These are phyloP conservation scores for Francoa sonchifolia DNA, from an alignment of 441 rosid species.

Conservation along the genomic window DNA sequence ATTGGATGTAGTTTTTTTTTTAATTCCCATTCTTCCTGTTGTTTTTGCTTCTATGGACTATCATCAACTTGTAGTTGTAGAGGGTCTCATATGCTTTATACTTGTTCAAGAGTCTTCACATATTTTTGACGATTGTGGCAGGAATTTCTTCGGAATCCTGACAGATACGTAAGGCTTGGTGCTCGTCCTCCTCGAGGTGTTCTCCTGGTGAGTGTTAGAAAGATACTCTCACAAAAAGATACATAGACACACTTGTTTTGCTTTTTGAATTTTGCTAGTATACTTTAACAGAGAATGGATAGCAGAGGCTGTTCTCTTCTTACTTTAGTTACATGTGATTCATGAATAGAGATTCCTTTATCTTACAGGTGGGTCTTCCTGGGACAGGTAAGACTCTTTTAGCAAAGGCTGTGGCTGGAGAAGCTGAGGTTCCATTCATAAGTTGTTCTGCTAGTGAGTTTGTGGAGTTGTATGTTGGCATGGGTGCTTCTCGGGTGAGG, in stretches of 20 bases:
- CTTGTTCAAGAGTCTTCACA: constrained; percentile 6
- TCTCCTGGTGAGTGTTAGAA: constrained; percentile 61
- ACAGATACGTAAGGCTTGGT: constrained; percentile 67
- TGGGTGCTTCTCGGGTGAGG: constrained; percentile 97
- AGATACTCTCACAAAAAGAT: background rate
- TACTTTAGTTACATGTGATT: constrained; percentile 1
- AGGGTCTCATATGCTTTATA: constrained; percentile 10
- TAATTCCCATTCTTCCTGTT: constrained; percentile 1
- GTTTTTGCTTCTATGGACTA: constrained; percentile 6
- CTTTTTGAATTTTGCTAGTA: background rate
- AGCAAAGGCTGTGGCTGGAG: constrained; percentile 96
- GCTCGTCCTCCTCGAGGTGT: constrained; percentile 99
- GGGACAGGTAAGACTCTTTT: constrained; percentile 98
- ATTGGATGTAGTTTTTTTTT: constrained; percentile 1
- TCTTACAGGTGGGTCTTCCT: constrained; percentile 84
- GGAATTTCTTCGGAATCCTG: constrained; percentile 98
- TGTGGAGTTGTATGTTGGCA: constrained; percentile 89
- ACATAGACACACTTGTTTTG: background rate
- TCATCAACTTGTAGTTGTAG: constrained; percentile 7
- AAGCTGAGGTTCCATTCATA: constrained; percentile 89
- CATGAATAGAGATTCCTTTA: constrained; percentile 13
- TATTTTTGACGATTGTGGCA: constrained; percentile 20
- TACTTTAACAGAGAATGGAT: background rate
- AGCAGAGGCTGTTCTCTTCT: background rate
- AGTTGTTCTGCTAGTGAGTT: constrained; percentile 99